Percentiles rank a stretch among this genome's conserved stretches.
phyloP scores from a whole-genome alignment of 805 yeast genomes.

The Kazachstania bromeliacearum region DNA sequence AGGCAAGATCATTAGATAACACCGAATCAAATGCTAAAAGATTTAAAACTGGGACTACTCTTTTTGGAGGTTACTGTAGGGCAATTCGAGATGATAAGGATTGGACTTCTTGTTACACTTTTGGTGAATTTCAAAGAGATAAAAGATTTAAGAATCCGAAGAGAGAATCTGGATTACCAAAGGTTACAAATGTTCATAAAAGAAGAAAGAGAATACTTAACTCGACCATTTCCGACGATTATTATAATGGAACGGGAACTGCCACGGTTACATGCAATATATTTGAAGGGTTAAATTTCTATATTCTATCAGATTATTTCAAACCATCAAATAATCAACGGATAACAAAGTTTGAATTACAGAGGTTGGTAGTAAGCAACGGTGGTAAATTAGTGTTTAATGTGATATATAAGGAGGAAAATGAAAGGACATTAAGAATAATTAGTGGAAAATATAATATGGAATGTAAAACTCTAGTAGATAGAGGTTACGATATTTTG shows the following conservation, averaged over 20 bases:
- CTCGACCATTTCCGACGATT: slow-evolving; percentile 7
- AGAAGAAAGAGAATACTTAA: slow-evolving; percentile 25
- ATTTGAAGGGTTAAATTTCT: slow-evolving; percentile 40
- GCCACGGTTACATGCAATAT: slow-evolving; percentile 24
- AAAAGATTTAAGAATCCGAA: background rate
- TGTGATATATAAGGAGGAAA: slow-evolving; percentile 15
- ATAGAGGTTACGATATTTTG: slow-evolving; percentile 51
- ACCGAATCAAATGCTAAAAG: slow-evolving; percentile 34
- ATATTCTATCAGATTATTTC: slow-evolving; percentile 45
- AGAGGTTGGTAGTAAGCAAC: slow-evolving; percentile 32
- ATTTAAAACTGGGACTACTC: slow-evolving; percentile 59
- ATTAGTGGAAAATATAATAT: slow-evolving; percentile 34
- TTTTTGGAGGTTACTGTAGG: slow-evolving; percentile 69
- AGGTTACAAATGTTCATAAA: slow-evolving; percentile 21
- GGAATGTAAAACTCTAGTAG: slow-evolving; percentile 32
- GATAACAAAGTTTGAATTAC: slow-evolving; percentile 31
- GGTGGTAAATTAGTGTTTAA: slow-evolving; percentile 43
- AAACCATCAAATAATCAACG: slow-evolving; percentile 15
- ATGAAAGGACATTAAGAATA: slow-evolving; percentile 16
- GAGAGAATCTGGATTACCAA: background rate
- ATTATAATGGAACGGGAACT: background rate
- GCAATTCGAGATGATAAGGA: slow-evolving; percentile 60
- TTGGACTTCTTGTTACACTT: slow-evolving; percentile 44
- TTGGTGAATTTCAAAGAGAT: slow-evolving; percentile 36
- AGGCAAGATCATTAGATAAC: slow-evolving; percentile 62